Conservation (phyloP, 2,329 filamentous ascomycete genomes). For the Cytospora chrysosperma region DNA sequence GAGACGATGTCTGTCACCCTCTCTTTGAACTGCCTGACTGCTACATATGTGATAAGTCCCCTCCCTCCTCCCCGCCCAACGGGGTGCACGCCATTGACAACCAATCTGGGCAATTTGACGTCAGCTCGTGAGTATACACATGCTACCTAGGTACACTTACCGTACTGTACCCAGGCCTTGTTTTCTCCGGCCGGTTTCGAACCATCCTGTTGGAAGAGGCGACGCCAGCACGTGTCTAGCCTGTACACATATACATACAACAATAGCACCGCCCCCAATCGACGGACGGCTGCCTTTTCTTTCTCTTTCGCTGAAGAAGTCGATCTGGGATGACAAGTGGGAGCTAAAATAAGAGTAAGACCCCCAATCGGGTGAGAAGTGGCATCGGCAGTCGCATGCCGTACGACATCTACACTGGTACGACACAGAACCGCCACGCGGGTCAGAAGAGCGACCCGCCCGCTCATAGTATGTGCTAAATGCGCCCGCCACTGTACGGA, state of each 20-base stretch:
- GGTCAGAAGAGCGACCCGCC: too few relatives aligned
- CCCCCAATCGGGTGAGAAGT: not conserved
- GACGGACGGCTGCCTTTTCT: not conserved
- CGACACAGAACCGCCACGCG: too few relatives aligned
- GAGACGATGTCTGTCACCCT: constrained; percentile 10
- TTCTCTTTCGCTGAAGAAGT: too few relatives aligned
- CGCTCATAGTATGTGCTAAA: too few relatives aligned
- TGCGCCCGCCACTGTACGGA: too few relatives aligned
- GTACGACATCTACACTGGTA: too few relatives aligned
- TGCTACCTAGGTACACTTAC: too few relatives aligned
- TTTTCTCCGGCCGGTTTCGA: not conserved
- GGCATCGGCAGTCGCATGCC: not conserved
- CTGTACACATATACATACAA: not conserved
- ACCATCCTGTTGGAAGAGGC: not conserved
- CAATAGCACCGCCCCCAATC: not conserved
- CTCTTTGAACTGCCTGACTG: constrained; percentile 1
- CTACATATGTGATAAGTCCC: too few relatives aligned
- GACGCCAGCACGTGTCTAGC: not conserved
- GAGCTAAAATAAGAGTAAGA: not conserved
- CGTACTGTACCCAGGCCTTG: not conserved
- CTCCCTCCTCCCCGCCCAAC: not conserved
- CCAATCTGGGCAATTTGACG: not conserved
- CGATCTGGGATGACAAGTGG: not conserved
- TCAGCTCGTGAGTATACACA: not conserved
- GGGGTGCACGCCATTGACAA: constrained; percentile 2